These are phyloP conservation scores for Exophiala dermatitidis DNA, from an alignment of 2,329 filamentous ascomycete species.

Conservation along the genomic window DNA sequence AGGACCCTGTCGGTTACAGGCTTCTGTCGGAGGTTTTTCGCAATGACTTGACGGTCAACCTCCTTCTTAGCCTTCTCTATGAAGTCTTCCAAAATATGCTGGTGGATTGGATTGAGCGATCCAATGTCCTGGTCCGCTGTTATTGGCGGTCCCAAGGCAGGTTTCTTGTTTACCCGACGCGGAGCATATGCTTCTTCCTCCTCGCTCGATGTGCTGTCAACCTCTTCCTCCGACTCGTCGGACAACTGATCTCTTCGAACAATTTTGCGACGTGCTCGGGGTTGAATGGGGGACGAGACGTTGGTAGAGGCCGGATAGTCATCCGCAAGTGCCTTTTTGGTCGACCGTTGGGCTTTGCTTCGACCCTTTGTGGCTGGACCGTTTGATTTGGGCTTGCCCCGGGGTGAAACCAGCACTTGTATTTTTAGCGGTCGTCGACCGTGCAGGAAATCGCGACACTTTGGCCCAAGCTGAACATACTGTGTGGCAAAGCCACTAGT, in stretches of 20 bases:
- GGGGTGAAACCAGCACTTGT: constrained; percentile 47
- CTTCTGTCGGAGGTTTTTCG: constrained; percentile 39
- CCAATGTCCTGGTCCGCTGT: constrained; percentile 38
- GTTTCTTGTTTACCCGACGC: constrained; percentile 30
- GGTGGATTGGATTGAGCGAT: constrained; percentile 38
- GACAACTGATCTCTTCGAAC: constrained; percentile 27
- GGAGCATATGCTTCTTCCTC: constrained; percentile 33
- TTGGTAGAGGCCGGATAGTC: constrained; percentile 57
- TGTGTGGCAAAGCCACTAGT: constrained; percentile 59
- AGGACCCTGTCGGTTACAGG: constrained; percentile 42
- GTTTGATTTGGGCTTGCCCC: constrained; percentile 33
- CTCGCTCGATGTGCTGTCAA: constrained; percentile 15
- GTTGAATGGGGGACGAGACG: constrained; percentile 56
- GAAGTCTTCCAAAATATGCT: constrained; percentile 43
- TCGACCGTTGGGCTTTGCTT: constrained; percentile 31
- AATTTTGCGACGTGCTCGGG: constrained; percentile 36
- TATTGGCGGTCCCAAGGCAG: constrained; percentile 41
- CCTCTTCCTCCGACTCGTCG: constrained; percentile 17
- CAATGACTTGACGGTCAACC: constrained; percentile 38
- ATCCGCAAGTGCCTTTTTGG: constrained; percentile 30
- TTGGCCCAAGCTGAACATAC: constrained; percentile 50
- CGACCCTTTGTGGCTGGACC: constrained; percentile 26
- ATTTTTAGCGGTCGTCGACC: constrained; percentile 45
- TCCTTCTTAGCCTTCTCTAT: constrained; percentile 39
- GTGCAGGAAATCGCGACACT: constrained; percentile 41